Base-by-base conservation (phyloP, 768 basidiomycete species). In the Leccinum fibrillosum region DNA sequence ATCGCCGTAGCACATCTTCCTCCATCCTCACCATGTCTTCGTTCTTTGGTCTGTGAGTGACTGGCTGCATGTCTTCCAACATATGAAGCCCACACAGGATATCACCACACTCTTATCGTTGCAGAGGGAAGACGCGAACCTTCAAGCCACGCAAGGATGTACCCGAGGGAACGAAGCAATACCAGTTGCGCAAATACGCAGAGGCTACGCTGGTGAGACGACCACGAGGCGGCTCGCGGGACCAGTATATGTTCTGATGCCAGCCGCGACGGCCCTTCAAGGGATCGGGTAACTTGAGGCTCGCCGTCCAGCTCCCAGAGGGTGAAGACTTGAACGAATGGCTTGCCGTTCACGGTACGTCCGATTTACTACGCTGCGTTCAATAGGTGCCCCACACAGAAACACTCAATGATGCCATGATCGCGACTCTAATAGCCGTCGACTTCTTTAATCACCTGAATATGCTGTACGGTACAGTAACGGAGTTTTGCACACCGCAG, bases 371-470 rank as follows among this genome's bases (percentile, higher is more conserved):
- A 3, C 17, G 17, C 53, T 23, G 30, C 52, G 2, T 15, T 17
- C 30, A 30, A 30, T 25, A 25, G 47, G 21, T 19, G 47, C 47
- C 37, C 42, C 28, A 28, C 26, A 25, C 23, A 32, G 23, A 4
- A 28, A 26, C 1, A 37, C 23, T 56, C 58, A 64, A 39, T 32
- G 30, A 32, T 56, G 39, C 48, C 6, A 51, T 39, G 32, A 42
- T 42, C 13, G 53, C 42, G n/a, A 49, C 51, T 17, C 32, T 5
- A 5, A 34, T 65, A 99, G 97, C 94, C 30, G 96, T 98, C 59
- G 97, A 99, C 74, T 99, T 99, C 77, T 99, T 98, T 82, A 99
- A 98, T 70, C 97, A 99, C 70, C 76, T 99, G 63, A 99, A 99
- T 72, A 99, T 99, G 97, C 78, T 99, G 19, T 99, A 98, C 68